These are phyloP conservation scores for Lyophyllum atratum DNA, from an alignment of 768 basidiomycete genomes.

Conservation along the genomic window DNA sequence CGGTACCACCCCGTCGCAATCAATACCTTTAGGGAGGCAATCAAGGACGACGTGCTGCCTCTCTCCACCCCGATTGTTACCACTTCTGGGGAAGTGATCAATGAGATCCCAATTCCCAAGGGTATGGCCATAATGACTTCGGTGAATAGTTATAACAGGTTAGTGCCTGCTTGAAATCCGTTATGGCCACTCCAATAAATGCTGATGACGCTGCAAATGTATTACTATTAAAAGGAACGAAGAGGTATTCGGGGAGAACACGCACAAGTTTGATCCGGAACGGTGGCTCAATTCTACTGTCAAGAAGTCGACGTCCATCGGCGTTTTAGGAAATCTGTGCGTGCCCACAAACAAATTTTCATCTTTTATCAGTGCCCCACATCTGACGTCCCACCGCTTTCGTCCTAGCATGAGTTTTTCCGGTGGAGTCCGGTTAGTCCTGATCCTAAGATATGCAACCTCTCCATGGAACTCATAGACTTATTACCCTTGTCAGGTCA, in stretches of 20 bases:
- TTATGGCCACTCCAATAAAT: background rate
- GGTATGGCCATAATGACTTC: constrained; percentile 52
- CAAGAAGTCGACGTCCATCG: constrained; percentile 43
- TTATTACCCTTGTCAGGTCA: too few relatives aligned
- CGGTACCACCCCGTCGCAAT: constrained; percentile 43
- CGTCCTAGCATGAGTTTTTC: constrained; percentile 29
- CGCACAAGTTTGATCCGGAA: constrained; percentile 47
- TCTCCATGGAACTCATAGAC: too few relatives aligned
- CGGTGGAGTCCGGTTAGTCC: constrained; percentile 30
- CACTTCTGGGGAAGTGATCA: constrained; percentile 42
- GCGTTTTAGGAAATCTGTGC: constrained; percentile 51
- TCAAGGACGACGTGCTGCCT: constrained; percentile 58
- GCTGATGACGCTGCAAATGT: background rate
- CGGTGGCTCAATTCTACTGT: constrained; percentile 48
- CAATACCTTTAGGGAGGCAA: constrained; percentile 39
- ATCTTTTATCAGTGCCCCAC: background rate
- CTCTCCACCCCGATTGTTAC: constrained; percentile 53
- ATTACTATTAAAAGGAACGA: constrained; percentile 31
- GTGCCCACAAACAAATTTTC: constrained; percentile 7
- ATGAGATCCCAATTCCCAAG: constrained; percentile 50
- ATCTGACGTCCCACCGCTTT: constrained; percentile 1
- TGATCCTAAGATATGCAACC: background rate
- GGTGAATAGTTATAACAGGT: constrained; percentile 58
- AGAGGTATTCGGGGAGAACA: constrained; percentile 48
- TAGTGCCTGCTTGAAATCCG: background rate